These are phyloP conservation scores for Musa acuminata DNA, from an alignment of 176 grass and related monocot species.

Conservation along the genomic window DNA sequence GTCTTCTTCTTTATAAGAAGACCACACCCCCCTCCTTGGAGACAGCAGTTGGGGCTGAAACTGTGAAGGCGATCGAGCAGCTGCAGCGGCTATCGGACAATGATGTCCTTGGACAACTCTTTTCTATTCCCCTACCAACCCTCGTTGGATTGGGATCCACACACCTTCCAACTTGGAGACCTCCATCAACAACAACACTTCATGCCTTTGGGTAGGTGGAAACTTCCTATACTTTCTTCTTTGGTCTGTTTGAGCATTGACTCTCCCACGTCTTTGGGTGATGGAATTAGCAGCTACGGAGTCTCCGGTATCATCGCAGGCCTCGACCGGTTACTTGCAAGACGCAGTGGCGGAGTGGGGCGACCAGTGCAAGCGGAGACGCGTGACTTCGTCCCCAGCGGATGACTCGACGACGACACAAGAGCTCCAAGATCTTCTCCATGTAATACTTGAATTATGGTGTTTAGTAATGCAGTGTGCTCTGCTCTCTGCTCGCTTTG, in stretches of 20 bases:
- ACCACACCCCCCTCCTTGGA: conserved; percentile 1
- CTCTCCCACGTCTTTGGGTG: neutral
- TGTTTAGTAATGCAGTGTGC: neutral
- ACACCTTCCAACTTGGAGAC: conserved; percentile 11
- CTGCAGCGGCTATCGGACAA: neutral
- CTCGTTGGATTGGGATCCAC: conserved; percentile 20
- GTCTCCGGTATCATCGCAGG: conserved; percentile 44
- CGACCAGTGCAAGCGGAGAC: conserved; percentile 39
- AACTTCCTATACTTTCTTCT: neutral
- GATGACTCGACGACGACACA: conserved; percentile 22
- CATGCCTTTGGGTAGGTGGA: neutral
- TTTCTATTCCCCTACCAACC: conserved; percentile 20
- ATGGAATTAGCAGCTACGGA: conserved; percentile 29
- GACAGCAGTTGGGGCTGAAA: conserved; percentile 13
- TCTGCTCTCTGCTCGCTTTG: conserved; percentile 15
- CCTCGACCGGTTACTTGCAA: conserved; percentile 52
- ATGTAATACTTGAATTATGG: conserved; percentile 22
- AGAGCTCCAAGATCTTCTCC: conserved; percentile 48
- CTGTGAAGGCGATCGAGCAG: too few species aligned
- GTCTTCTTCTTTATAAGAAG: conserved; percentile 43
- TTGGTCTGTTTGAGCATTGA: neutral
- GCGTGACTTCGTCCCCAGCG: conserved; percentile 11
- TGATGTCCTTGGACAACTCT: conserved; percentile 33
- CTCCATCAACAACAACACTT: neutral
- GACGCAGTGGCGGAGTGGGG: conserved; percentile 38